Evolutionary conservation across 208 protist genomes (phyloP).

Genomic region (Acanthamoeba lenticulata): DNA sequence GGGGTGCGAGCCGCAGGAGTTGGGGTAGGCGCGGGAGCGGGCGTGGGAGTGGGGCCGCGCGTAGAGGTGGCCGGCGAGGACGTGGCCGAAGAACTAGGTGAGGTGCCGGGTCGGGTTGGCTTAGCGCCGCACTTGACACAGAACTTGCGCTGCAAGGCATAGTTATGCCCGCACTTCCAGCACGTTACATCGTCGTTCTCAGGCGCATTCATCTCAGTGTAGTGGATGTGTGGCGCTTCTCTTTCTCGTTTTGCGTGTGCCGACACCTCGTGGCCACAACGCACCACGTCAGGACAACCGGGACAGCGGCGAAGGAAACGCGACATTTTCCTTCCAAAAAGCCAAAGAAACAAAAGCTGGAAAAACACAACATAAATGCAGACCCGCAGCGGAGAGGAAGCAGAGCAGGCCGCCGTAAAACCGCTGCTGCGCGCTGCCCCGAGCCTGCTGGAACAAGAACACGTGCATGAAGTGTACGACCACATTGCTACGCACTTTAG

Average conservation of each 20-base stretch:
- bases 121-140: constrained; percentile 9
- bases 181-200: neutral
- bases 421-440: neutral
- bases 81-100: neutral
- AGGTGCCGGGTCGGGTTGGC: neutral
- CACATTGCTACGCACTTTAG: constrained; percentile 81
- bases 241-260: too few species aligned
- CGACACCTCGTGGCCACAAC: too few species aligned
- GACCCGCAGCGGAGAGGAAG: neutral
- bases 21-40: neutral
- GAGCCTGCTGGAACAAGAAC: constrained; percentile 52
- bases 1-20: neutral
- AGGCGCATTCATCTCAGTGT: neutral
- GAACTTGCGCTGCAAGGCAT: constrained; percentile 21
- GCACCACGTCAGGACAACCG: too few species aligned
- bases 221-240: too few species aligned
- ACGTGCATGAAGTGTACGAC: constrained; percentile 83
- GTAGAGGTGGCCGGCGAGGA: neutral
- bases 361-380: neutral
- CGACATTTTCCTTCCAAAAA: too few species aligned
- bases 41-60: neutral
- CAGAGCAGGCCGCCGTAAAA: neutral
- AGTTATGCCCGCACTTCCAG: constrained; percentile 28
- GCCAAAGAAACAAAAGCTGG: neutral
- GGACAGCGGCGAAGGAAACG: too few species aligned